These are phyloP conservation scores for Naganishia antarctica DNA, from an alignment of 768 basidiomycete genomes.

Conservation along the genomic window DNA sequence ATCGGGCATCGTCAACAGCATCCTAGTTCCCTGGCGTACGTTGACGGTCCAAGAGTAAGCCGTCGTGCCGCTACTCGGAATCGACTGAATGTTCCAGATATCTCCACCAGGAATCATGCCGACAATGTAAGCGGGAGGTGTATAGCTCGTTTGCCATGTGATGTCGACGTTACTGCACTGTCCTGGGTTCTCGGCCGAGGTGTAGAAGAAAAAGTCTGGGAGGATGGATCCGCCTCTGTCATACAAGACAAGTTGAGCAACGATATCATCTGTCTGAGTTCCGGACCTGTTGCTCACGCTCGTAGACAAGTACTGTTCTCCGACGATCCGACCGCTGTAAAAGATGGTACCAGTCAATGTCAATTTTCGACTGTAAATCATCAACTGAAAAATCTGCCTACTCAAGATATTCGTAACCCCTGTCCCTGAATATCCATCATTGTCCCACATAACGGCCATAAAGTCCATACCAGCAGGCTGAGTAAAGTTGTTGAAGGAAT, in stretches of 20 bases:
- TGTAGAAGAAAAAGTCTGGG: constrained; percentile 47
- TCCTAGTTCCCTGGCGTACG: constrained; percentile 38
- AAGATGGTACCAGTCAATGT: too few species aligned
- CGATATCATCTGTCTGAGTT: not conserved
- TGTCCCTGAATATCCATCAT: constrained; percentile 40
- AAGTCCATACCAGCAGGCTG: constrained; percentile 44
- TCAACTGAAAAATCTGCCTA: constrained; percentile 25
- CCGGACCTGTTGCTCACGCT: constrained; percentile 26
- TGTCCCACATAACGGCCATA: constrained; percentile 43
- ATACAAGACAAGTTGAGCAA: not conserved
- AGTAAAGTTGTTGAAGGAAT: constrained; percentile 37
- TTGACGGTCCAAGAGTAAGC: constrained; percentile 39
- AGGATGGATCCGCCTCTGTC: constrained; percentile 24
- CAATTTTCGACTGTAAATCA: too few species aligned
- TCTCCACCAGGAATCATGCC: constrained; percentile 46
- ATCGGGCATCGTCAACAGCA: constrained; percentile 43
- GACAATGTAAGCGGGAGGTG: constrained; percentile 40
- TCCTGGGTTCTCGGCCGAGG: constrained; percentile 33
- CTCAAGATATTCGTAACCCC: constrained; percentile 37
- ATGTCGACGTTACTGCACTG: constrained; percentile 37
- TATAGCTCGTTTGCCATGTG: constrained; percentile 38
- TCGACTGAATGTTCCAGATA: constrained; percentile 36
- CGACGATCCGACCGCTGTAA: constrained; percentile 41
- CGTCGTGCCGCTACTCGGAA: constrained; percentile 20
- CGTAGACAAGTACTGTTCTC: constrained; percentile 36